Percentiles rank a stretch among this genome's conserved stretches.
Evolutionary conservation across 345 rosid genomes (phyloP).

Genomic region (Eucalyptus caleyi): DNA sequence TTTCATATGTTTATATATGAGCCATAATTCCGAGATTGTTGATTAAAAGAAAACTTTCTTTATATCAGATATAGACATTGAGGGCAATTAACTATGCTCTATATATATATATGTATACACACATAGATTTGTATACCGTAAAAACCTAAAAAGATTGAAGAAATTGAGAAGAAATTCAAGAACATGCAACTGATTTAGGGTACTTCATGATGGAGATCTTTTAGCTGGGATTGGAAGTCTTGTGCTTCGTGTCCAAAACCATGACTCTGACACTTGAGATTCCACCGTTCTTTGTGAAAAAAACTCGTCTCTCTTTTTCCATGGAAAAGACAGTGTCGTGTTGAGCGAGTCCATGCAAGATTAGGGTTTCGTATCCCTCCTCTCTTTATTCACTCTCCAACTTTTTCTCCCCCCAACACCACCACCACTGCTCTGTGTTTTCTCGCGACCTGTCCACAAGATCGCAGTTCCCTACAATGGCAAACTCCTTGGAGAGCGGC

Average conservation of each 20-base stretch:
- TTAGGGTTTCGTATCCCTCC: neutral
- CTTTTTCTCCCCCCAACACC: neutral
- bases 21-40: neutral
- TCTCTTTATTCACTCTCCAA: neutral
- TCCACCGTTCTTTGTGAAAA: neutral
- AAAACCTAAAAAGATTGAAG: neutral
- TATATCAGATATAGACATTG: neutral
- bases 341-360: neutral
- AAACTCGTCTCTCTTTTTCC: neutral
- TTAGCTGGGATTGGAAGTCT: neutral
- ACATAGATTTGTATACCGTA: neutral
- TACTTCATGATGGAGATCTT: neutral
- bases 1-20: neutral
- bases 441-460: neutral
- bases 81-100: neutral
- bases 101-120: rapidly evolving
- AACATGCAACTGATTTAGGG: neutral
- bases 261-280: neutral
- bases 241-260: neutral
- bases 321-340: neutral
- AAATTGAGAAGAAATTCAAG: neutral
- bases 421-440: neutral
- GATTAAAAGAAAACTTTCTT: neutral
- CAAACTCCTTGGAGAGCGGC: neutral
- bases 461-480: neutral